Conservation (phyloP, 2,329 filamentous ascomycete genomes). For the Fusarium zealandicum region DNA sequence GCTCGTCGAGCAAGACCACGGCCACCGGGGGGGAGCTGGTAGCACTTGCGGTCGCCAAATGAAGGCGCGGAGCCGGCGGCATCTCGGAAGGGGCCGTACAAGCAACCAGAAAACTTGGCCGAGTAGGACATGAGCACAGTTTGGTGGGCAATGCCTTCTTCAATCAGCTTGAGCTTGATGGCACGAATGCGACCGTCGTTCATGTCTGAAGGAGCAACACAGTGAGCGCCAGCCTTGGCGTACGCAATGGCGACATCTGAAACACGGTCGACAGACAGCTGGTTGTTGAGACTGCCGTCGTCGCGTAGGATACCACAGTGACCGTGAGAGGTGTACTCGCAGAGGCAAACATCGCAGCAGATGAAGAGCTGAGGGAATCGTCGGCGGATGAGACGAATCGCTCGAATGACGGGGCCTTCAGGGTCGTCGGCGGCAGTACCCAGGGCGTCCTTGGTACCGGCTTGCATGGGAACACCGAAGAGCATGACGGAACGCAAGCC, state of each 20-base stretch:
- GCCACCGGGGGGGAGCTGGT: constrained; percentile 92
- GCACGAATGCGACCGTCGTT: constrained; percentile 97
- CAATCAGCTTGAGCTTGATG: constrained; percentile 97
- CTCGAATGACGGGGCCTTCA: constrained; percentile 86
- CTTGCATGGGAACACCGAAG: constrained; percentile 88
- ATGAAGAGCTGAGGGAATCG: constrained; percentile 92
- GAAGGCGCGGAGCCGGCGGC: constrained; percentile 89
- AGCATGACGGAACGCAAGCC: constrained; percentile 92
- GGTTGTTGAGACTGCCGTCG: constrained; percentile 92
- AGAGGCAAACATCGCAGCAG: constrained; percentile 91
- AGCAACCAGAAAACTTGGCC: constrained; percentile 94
- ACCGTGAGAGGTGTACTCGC: constrained; percentile 97
- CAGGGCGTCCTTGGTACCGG: constrained; percentile 85
- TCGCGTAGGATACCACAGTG: constrained; percentile 96
- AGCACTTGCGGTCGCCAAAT: constrained; percentile 95
- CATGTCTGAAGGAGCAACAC: constrained; percentile 97
- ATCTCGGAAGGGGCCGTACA: constrained; percentile 97
- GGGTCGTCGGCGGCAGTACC: constrained; percentile 94
- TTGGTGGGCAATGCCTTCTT: constrained; percentile 89
- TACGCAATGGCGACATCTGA: constrained; percentile 98
- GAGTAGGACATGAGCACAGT: constrained; percentile 97
- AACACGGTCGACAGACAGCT: constrained; percentile 90
- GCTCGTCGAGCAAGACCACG: constrained; percentile 90
- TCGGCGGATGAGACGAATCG: constrained; percentile 83
- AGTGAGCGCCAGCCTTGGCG: constrained; percentile 93